These are phyloP conservation scores for Globisporangium lucens DNA, from an alignment of 352 stramenopile genomes.

Conservation along the genomic window DNA sequence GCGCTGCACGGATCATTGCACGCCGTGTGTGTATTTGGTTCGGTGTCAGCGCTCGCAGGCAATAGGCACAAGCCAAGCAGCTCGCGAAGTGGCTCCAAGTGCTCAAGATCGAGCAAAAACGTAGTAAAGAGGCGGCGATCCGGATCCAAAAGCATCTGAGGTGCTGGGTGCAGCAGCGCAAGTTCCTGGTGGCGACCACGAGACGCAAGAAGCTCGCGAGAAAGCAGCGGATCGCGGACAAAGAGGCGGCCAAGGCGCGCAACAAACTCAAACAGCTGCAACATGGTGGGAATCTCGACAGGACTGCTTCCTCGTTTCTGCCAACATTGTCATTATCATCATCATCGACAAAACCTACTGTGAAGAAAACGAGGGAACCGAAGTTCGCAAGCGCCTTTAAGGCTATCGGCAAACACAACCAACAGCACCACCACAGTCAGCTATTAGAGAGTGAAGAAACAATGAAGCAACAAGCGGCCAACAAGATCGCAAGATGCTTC, in stretches of 20 bases:
- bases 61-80: conserved; percentile 14
- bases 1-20: conserved; percentile 22
- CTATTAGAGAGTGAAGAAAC: neutral
- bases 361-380: conserved; percentile 2
- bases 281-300: neutral
- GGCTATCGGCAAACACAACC: neutral
- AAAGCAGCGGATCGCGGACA: conserved; percentile 25
- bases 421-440: conserved; percentile 1
- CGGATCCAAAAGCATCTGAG: conserved; percentile 48
- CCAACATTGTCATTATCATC: neutral
- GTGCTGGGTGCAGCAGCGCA: conserved; percentile 45
- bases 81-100: conserved; percentile 26
- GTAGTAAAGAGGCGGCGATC: conserved; percentile 20
- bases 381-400: conserved; percentile 12
- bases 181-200: conserved; percentile 29
- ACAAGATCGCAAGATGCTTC: conserved; percentile 32
- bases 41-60: conserved; percentile 9
- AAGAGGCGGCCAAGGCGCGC: conserved; percentile 11
- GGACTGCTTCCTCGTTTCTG: neutral
- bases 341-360: neutral
- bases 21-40: conserved; percentile 26
- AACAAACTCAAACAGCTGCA: neutral
- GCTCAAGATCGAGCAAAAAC: conserved; percentile 24
- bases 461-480: conserved; percentile 2
- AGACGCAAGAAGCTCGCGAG: conserved; percentile 31